These are phyloP conservation scores for Kwoniella pini DNA, from an alignment of 768 basidiomycete species.

Conservation along the genomic window DNA sequence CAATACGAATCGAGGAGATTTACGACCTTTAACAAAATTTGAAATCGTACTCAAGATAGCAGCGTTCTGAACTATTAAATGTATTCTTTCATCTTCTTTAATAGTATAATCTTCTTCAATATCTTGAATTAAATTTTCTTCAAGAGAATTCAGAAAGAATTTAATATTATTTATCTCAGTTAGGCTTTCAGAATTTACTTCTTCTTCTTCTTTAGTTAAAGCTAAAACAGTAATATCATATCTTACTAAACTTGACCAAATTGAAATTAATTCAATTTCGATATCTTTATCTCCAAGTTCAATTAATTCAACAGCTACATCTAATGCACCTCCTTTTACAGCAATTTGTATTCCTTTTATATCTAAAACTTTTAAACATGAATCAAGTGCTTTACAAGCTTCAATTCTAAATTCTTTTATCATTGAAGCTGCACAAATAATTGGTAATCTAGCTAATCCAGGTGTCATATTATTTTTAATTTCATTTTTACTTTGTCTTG, in stretches of 20 bases:
- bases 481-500: neutral
- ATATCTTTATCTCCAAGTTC: constrained; percentile 13
- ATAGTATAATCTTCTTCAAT: neutral
- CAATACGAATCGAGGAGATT: constrained; percentile 21
- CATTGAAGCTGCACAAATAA: constrained; percentile 40
- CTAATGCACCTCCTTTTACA: constrained; percentile 39
- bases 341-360: constrained; percentile 25
- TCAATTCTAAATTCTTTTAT: constrained; percentile 17
- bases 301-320: constrained; percentile 36
- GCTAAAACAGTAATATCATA: constrained; percentile 25
- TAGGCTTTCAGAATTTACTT: constrained; percentile 1
- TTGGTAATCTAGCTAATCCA: constrained; percentile 34
- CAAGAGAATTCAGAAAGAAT: constrained; percentile 32
- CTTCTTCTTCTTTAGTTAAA: constrained; percentile 20
- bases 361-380: constrained; percentile 28
- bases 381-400: constrained; percentile 36
- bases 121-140: constrained; percentile 10
- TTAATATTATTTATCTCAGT: constrained; percentile 17
- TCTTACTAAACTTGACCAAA: constrained; percentile 43
- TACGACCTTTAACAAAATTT: constrained; percentile 24
- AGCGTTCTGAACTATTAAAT: constrained; percentile 24
- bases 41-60: constrained; percentile 39
- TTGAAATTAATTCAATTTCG: constrained; percentile 29
- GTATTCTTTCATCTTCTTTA: neutral
- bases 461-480: neutral